phyloP scores from a whole-genome alignment of 306 rosid genomes.

The Medicago arabica region DNA sequence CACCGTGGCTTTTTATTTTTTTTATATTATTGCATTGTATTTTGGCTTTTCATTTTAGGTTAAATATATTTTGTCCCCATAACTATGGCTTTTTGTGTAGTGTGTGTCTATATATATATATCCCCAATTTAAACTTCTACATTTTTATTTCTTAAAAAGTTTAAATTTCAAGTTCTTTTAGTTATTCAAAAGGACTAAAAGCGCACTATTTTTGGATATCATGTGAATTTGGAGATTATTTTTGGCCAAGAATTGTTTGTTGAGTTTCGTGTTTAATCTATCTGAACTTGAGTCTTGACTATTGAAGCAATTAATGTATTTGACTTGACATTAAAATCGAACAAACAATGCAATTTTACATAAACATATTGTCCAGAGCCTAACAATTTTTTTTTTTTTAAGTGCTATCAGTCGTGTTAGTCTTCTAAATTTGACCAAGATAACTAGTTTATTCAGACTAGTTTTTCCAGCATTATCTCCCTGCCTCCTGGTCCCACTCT shows the following conservation, averaged over 20 bases:
- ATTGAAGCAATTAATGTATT: background rate
- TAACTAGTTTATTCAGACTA: conserved; percentile 21
- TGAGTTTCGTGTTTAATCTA: conserved; percentile 21
- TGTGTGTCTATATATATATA: too few relatives aligned
- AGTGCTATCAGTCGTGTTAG: background rate
- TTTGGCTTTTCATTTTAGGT: background rate
- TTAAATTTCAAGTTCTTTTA: background rate
- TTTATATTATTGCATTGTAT: background rate
- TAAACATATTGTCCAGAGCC: background rate
- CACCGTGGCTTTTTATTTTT: background rate
- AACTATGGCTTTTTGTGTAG: background rate
- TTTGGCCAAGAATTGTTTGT: conserved; percentile 21
- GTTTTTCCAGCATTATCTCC: conserved; percentile 20
- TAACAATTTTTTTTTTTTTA: conserved; percentile 3
- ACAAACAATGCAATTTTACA: conserved; percentile 5
- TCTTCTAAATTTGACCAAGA: conserved; percentile 11
- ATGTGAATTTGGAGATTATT: conserved; percentile 4
- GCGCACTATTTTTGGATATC: conserved; percentile 20
- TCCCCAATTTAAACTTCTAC: conserved; percentile 1
- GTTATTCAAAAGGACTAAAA: background rate
- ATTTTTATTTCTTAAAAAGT: background rate
- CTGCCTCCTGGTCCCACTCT: background rate
- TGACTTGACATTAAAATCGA: conserved; percentile 14
- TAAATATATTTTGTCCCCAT: background rate
- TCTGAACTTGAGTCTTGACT: conserved; percentile 27